Evolutionary conservation across 192 early-diverging fungal species (phyloP), one percentile per base, ranked within the genome.

Genomic region (Podila verticillata): DNA sequence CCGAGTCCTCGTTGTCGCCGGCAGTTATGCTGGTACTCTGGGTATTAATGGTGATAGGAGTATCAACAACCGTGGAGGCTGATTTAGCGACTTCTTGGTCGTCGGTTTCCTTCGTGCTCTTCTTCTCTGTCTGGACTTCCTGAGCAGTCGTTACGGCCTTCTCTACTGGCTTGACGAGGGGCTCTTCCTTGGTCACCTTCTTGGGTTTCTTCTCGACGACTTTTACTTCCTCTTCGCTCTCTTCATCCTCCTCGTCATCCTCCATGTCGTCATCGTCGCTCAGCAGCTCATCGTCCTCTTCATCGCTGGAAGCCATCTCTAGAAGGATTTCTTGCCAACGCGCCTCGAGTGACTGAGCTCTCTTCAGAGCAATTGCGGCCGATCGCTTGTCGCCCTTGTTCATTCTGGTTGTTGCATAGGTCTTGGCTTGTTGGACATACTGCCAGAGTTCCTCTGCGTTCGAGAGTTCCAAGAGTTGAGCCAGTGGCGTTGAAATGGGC

Each of bases 401-500:
- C 77, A 80, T 80, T 30, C 64, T 54, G 2, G 77, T 66, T 7
- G 77, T 68, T 9, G 77, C 77, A 68, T 72, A 80, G 10, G 64
- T 68, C 70, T 80, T 80, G 17, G 77, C 77, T 30, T 80, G 77
- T 30, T 80, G 77, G 24, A 72, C 77, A 65, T 80, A 80, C 19
- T 62, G 61, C 77, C 77, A 80, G 19, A 80, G 44, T 47, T 80
- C 77, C 0, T 80, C 77, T 9, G 77, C 63, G 24, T 80, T 72
- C 15, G 34, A 24, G 22, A 80, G 54, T 22, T 63, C 17, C 13
- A 80, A 70, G 2, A 80, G 19, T 15, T 63, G 62, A 9, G 77
- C 58, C 44, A 80, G n/a, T 0, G 77, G 77, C n/a, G 77, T 80
- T 9, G 77, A 80, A 15, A 80, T 80, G 0, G 77, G 66, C 32